Percentiles rank a stretch among this genome's conserved stretches.
These are phyloP conservation scores for Irpex sp. DNA, from an alignment of 1,284 basidiomycete genomes.

Conservation along the genomic window DNA sequence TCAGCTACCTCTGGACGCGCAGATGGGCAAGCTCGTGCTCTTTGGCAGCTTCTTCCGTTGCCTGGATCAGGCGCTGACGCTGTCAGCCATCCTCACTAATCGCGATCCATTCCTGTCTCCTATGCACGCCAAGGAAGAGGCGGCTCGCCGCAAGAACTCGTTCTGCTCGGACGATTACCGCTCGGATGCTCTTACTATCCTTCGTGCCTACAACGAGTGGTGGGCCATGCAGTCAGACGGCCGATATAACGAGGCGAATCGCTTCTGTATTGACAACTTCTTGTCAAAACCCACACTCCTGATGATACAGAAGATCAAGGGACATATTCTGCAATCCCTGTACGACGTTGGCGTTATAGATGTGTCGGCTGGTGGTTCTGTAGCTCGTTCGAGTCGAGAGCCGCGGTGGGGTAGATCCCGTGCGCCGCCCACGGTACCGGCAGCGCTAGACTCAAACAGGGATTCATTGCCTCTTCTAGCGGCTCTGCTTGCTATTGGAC, in stretches of 20 bases:
- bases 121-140: constrained; percentile 61
- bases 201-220: constrained; percentile 87
- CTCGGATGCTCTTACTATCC: constrained; percentile 81
- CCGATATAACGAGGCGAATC: constrained; percentile 62
- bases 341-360: constrained; percentile 82
- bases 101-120: constrained; percentile 91
- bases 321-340: constrained; percentile 76
- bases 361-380: constrained; percentile 63
- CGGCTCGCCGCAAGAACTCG: constrained; percentile 70
- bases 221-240: constrained; percentile 64
- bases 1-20: constrained; percentile 87
- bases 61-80: constrained; percentile 83
- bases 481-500: constrained; percentile 83
- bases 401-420: neutral
- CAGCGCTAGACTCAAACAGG: constrained; percentile 72
- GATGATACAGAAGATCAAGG: constrained; percentile 83
- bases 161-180: constrained; percentile 82
- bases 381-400: constrained; percentile 11
- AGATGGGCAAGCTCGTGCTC: constrained; percentile 87
- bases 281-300: constrained; percentile 82
- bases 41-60: constrained; percentile 95
- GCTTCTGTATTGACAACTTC: constrained; percentile 88
- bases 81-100: constrained; percentile 88
- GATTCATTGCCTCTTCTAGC: constrained; percentile 80
- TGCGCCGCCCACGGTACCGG: constrained; percentile 44